Conservation (phyloP, 1,284 basidiomycete species). For the Ceratobasidium sp. region DNA sequence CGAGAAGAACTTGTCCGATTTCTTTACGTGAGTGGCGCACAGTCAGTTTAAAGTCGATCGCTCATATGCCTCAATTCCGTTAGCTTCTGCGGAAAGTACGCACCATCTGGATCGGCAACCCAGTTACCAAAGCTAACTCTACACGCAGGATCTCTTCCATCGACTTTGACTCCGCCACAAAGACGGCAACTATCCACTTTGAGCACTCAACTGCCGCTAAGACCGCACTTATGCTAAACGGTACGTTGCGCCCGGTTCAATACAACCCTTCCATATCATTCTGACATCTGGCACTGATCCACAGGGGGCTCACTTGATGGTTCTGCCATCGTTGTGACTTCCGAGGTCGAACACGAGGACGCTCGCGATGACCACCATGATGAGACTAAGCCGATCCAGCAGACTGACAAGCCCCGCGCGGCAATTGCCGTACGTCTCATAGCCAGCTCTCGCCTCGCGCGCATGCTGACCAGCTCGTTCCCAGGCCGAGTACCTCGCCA, state of each 20-base stretch:
- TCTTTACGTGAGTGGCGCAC: constrained; percentile 71
- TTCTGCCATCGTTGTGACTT: constrained; percentile 68
- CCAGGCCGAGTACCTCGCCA: constrained; percentile 85
- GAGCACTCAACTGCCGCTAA: constrained; percentile 81
- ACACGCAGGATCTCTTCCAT: constrained; percentile 64
- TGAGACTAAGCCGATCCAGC: constrained; percentile 64
- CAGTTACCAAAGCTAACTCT: constrained; percentile 28
- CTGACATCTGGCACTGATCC: not conserved
- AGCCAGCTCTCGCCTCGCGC: not conserved
- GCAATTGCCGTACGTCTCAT: constrained; percentile 64
- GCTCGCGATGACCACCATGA: constrained; percentile 56
- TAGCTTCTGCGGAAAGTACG: constrained; percentile 81
- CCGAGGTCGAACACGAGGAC: constrained; percentile 69
- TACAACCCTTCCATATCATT: not conserved
- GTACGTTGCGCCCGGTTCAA: constrained; percentile 10
- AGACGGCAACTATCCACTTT: constrained; percentile 70
- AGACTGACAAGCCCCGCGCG: constrained; percentile 83
- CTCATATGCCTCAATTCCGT: constrained; percentile 14
- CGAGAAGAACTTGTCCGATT: constrained; percentile 71
- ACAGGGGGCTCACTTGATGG: constrained; percentile 71
- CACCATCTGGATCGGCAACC: constrained; percentile 27
- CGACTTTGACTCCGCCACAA: constrained; percentile 59
- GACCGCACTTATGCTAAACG: constrained; percentile 79
- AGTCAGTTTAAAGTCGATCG: constrained; percentile 46
- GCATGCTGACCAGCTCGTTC: constrained; percentile 58